phyloP scores from a whole-genome alignment of 805 yeast species.

The Saccharomycopsis olivae region DNA sequence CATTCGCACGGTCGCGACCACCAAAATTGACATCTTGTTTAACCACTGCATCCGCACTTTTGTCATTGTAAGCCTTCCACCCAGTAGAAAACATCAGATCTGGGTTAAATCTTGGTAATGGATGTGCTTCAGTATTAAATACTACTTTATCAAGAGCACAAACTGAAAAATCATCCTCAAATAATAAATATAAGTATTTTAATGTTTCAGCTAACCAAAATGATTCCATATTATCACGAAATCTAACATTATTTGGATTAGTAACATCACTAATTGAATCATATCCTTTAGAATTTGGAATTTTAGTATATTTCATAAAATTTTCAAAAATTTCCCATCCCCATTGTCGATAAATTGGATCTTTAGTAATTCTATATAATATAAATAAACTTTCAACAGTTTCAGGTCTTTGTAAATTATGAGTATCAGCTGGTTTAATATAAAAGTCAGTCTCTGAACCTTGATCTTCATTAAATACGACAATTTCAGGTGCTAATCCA shows the following conservation, averaged over 20 bases:
- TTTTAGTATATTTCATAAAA: constrained; percentile 49
- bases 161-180: constrained; percentile 55
- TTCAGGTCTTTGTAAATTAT: constrained; percentile 87
- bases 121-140: constrained; percentile 91
- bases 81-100: constrained; percentile 46
- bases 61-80: constrained; percentile 33
- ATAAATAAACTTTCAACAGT: constrained; percentile 83
- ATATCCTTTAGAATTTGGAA: constrained; percentile 40
- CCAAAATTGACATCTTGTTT: constrained; percentile 5
- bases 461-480: constrained; percentile 57
- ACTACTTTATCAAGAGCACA: constrained; percentile 61
- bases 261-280: constrained; percentile 56
- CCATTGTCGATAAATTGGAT: constrained; percentile 75
- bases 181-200: constrained; percentile 71
- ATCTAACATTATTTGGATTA: constrained; percentile 34
- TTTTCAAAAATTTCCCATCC: constrained; percentile 77
- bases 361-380: constrained; percentile 70
- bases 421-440: constrained; percentile 64
- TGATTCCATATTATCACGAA: constrained; percentile 72
- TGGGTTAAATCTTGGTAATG: constrained; percentile 64
- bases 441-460: constrained; percentile 38
- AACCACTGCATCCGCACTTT: constrained; percentile 20
- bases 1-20: constrained; percentile 1
- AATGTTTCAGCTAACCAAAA: constrained; percentile 93
- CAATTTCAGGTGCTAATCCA: constrained; percentile 86